These are phyloP conservation scores for Phanerochaete sordida DNA, from an alignment of 768 basidiomycete species.

Conservation along the genomic window DNA sequence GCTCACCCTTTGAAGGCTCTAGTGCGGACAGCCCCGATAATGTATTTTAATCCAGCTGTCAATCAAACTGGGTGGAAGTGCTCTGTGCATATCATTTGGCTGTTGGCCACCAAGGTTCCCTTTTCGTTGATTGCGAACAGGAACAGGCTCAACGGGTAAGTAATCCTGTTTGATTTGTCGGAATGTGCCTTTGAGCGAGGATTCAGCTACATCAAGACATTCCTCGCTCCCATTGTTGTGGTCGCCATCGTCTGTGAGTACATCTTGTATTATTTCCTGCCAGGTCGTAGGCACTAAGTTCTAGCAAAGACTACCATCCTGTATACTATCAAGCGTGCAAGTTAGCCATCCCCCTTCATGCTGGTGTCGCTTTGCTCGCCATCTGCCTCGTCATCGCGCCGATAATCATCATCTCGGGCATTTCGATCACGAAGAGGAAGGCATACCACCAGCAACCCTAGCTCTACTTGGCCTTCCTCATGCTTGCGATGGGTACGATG, in stretches of 20 bases:
- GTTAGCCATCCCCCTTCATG: conserved; percentile 28
- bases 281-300: too few species aligned
- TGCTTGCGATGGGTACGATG: conserved; percentile 35
- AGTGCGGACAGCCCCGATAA: too few species aligned
- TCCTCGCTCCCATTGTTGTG: conserved; percentile 4
- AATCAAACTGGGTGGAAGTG: too few species aligned
- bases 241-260: conserved; percentile 5
- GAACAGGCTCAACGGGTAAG: conserved; percentile 4
- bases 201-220: conserved; percentile 2
- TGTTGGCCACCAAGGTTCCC: background rate
- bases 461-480: conserved; percentile 32
- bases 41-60: too few species aligned
- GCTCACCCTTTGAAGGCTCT: too few species aligned
- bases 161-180: background rate
- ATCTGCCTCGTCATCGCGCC: conserved; percentile 26
- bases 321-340: conserved; percentile 41
- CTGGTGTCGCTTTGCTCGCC: conserved; percentile 21
- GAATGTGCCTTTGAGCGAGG: background rate
- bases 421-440: conserved; percentile 18
- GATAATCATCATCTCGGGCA: conserved; percentile 23
- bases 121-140: conserved; percentile 3
- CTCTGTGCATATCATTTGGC: too few species aligned
- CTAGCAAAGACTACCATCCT: conserved; percentile 39
- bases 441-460: conserved; percentile 26
- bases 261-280: too few species aligned